Evolutionary conservation across 208 protist genomes (phyloP).

Genomic region (Acanthamoeba castellanii): DNA sequence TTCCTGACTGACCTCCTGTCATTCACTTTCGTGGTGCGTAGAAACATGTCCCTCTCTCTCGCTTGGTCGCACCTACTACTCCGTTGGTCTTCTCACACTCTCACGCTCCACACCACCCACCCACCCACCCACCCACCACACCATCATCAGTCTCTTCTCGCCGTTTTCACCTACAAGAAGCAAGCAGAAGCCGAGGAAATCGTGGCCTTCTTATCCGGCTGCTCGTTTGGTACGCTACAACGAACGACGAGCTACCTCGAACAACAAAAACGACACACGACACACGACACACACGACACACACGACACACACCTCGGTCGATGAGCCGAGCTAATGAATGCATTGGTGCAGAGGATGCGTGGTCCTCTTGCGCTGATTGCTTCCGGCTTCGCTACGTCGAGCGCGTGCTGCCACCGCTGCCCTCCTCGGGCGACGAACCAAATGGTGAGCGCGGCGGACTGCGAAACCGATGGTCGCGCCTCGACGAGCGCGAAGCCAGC

Average conservation of each 20-base stretch:
- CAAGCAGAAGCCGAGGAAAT: background rate
- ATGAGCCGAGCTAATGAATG: background rate
- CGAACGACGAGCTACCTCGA: background rate
- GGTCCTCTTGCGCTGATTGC: background rate
- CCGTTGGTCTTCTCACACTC: background rate
- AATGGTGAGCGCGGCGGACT: background rate
- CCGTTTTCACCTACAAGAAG: conserved; percentile 32
- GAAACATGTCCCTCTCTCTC: background rate
- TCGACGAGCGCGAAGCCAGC: background rate
- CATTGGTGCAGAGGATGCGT: background rate
- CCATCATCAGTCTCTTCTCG: background rate
- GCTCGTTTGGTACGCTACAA: background rate
- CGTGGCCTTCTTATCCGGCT: background rate
- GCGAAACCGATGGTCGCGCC: background rate
- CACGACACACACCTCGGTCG: background rate
- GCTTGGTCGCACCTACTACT: background rate
- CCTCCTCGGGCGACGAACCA: background rate
- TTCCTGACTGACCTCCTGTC: conserved; percentile 18
- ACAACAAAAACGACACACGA: too few species aligned
- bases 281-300: too few species aligned
- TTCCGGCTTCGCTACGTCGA: background rate
- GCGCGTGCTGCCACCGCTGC: background rate
- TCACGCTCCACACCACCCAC: background rate
- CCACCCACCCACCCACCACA: too few species aligned
- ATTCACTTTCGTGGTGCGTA: background rate